Base-by-base conservation (phyloP, 2,329 filamentous ascomycete species). In the Sporothrix protearum region DNA sequence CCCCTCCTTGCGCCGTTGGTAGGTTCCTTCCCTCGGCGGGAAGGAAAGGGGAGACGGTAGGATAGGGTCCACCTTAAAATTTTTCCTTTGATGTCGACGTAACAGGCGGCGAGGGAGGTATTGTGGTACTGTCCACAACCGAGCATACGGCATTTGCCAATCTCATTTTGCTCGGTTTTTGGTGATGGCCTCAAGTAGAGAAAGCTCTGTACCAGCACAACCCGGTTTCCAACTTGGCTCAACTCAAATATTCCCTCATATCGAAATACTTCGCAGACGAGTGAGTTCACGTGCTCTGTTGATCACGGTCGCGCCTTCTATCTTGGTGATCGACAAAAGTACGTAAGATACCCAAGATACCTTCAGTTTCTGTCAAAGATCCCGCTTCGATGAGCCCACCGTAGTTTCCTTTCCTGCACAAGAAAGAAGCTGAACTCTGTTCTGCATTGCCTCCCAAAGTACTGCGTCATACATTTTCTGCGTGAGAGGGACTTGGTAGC, bases 21-120 rank as follows among this genome's bases (percentile, higher is more conserved):
- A 28, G n/a, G 59, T 45, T 59, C 53, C 53, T 59, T 57, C 49
- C 68, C 36, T 59, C 28, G 25, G n/a, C 51, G 67, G 67, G 36
- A 45, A 59, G 22, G 12, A 42, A 53, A 36, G 19, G 45, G 19
- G 28, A 51, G 19, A 19, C 12, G n/a, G 63, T 49, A 67, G 19
- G 28, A 42, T 49, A 51, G 45, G 67, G 57, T 67, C 71, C 71
- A 72, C 71, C 66, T 69, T 72, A 47, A 72, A 68, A 69, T n/a
- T 69, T 72, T 72, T 72, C 63, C 61, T 49, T 25, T 39, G 10
- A 49, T 57, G 59, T 57, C n/a, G 49, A 51, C n/a, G 30, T 45
- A 45, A 42, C 59, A 28, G 22, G 36, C 59, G 36, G 36, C 57
- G 36, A 64, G 59, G 2, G 39, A 47, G 42, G 19, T 47, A 47